These are phyloP conservation scores for Schoenoplectus tabernaemontani DNA, from an alignment of 202 grass and related monocot genomes.

Conservation along the genomic window DNA sequence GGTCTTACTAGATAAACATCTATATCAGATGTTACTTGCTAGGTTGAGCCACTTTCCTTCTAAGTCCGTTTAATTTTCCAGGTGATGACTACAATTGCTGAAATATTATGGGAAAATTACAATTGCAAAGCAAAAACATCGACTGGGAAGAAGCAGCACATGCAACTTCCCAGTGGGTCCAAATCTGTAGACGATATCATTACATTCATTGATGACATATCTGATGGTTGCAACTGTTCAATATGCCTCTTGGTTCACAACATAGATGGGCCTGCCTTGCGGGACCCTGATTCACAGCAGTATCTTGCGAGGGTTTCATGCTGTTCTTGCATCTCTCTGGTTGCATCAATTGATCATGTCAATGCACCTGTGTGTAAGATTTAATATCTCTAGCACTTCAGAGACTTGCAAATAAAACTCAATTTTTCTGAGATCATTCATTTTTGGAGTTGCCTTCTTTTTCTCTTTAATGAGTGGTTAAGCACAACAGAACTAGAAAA, in stretches of 20 bases:
- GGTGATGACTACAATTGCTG: conserved; percentile 64
- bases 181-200: conserved; percentile 69
- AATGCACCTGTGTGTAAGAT: conserved; percentile 89
- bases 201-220: conserved; percentile 54
- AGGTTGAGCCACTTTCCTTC: not conserved
- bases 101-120: conserved; percentile 64
- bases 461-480: not conserved
- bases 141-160: conserved; percentile 42
- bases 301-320: conserved; percentile 71
- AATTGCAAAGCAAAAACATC: conserved; percentile 41
- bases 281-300: conserved; percentile 79
- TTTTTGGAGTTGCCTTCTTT: not conserved
- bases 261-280: conserved; percentile 83
- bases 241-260: conserved; percentile 82
- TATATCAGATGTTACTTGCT: not conserved
- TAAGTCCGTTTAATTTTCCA: conserved; percentile 34
- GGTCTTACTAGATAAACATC: not conserved
- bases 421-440: not conserved
- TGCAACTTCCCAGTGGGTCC: conserved; percentile 37
- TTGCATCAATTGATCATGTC: conserved; percentile 79
- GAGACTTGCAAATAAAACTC: not conserved
- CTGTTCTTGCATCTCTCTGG: conserved; percentile 52
- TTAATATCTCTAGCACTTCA: not conserved
- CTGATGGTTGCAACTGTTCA: conserved; percentile 29
- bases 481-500: not conserved